Conservation (phyloP, 805 yeast genomes). For the Clavispora santaluciae region DNA sequence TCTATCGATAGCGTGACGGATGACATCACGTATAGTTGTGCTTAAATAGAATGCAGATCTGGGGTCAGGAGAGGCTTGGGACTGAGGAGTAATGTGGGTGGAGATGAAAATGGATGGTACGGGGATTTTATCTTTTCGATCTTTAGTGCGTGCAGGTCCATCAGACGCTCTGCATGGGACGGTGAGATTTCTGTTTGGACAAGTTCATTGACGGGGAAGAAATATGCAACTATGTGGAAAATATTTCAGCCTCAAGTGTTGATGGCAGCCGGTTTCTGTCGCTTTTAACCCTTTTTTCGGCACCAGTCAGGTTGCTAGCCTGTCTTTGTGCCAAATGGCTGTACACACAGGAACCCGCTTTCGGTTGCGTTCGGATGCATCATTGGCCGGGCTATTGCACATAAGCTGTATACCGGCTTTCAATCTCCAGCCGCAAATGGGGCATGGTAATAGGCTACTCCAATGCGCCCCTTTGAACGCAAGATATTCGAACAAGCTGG, state of each 20-base stretch:
- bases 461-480: too few relatives aligned
- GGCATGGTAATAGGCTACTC: too few relatives aligned
- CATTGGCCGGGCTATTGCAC: neutral
- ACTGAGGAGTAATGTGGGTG: neutral
- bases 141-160: conserved; percentile 2
- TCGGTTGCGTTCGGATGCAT: neutral
- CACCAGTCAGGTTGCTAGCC: neutral
- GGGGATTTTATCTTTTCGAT: conserved; percentile 11
- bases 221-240: too few relatives aligned
- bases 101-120: neutral
- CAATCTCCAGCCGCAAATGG: too few relatives aligned
- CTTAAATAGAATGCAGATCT: neutral
- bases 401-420: too few relatives aligned
- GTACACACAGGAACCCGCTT: neutral
- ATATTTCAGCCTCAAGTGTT: too few relatives aligned
- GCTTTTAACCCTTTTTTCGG: too few relatives aligned
- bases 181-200: too few relatives aligned
- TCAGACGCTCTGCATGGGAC: neutral
- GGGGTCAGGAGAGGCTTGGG: neutral
- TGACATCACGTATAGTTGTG: neutral
- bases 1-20: conserved; percentile 4
- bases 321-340: neutral
- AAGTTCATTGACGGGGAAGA: too few relatives aligned
- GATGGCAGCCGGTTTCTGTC: too few relatives aligned
- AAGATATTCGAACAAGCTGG: too few relatives aligned